These are phyloP conservation scores for Plenodomus lindquistii DNA, from an alignment of 2,329 filamentous ascomycete species.

Conservation along the genomic window DNA sequence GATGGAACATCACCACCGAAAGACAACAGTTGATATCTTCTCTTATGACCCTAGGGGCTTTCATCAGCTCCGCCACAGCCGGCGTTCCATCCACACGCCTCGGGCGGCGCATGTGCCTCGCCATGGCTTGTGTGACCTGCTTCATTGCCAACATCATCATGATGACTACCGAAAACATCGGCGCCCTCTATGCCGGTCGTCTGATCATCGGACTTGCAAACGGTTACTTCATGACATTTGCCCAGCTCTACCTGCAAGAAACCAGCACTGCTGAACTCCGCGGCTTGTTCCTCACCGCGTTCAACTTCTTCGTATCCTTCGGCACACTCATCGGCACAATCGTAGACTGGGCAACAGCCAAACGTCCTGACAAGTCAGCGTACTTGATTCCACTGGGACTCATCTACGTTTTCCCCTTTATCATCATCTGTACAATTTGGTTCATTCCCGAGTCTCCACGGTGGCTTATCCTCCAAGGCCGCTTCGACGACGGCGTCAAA, in stretches of 20 bases:
- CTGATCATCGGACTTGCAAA: constrained; percentile 61
- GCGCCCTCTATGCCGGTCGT: constrained; percentile 59
- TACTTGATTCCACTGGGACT: constrained; percentile 57
- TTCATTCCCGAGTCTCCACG: constrained; percentile 39
- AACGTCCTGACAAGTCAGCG: constrained; percentile 35
- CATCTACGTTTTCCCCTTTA: constrained; percentile 53
- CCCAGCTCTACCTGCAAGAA: constrained; percentile 57
- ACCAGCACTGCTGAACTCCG: constrained; percentile 55
- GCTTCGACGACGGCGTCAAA: constrained; percentile 41
- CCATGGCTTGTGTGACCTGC: constrained; percentile 55
- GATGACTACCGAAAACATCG: constrained; percentile 60
- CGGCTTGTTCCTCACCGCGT: constrained; percentile 53
- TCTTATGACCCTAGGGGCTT: constrained; percentile 53
- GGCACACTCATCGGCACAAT: constrained; percentile 53
- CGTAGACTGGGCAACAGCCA: constrained; percentile 55
- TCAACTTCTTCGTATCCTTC: constrained; percentile 55
- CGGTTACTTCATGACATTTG: constrained; percentile 61
- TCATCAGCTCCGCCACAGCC: constrained; percentile 47
- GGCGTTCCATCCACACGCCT: constrained; percentile 47
- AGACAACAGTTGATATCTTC: constrained; percentile 53
- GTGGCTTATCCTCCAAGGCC: constrained; percentile 38
- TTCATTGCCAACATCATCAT: constrained; percentile 59
- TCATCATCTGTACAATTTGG: constrained; percentile 48
- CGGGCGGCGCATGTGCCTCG: constrained; percentile 52
- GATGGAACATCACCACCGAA: constrained; percentile 49